These are phyloP conservation scores for Allium sativum DNA, from an alignment of 106 monocot genomes.

Conservation along the genomic window DNA sequence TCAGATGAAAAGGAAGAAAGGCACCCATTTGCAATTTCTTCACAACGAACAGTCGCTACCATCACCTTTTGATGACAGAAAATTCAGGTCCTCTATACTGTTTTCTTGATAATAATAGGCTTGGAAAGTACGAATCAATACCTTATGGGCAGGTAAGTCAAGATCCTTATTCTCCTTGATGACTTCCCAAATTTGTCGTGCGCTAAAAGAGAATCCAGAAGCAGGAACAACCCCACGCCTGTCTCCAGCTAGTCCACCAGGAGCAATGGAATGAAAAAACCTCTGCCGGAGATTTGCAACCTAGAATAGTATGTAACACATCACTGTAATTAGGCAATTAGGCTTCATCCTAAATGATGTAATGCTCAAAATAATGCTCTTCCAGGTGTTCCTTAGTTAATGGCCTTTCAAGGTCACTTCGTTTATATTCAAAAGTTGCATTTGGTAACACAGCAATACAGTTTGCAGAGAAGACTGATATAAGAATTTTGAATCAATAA, in stretches of 20 bases:
- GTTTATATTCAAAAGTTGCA: too few relatives aligned
- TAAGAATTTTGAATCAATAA: too few relatives aligned
- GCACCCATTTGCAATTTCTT: conserved; percentile 95
- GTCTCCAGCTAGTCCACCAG: conserved; percentile 98
- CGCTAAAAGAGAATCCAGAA: conserved; percentile 88
- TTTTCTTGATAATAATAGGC: neutral
- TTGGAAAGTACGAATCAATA: conserved; percentile 9
- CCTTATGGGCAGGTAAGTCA: conserved; percentile 95
- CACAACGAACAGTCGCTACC: conserved; percentile 98
- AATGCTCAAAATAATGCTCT: too few relatives aligned
- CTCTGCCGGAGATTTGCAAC: conserved; percentile 73
- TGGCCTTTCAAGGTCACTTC: too few relatives aligned
- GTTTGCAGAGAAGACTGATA: too few relatives aligned
- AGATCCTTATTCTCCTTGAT: conserved; percentile 98
- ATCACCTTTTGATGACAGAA: conserved; percentile 74
- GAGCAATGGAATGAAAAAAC: conserved; percentile 85
- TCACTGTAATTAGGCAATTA: too few relatives aligned
- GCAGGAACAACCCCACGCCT: conserved; percentile 86
- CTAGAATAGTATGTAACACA: too few relatives aligned
- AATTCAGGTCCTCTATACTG: too few relatives aligned
- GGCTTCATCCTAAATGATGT: too few relatives aligned
- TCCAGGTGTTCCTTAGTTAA: too few relatives aligned
- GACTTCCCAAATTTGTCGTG: conserved; percentile 86
- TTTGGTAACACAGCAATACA: too few relatives aligned
- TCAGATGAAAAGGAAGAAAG: conserved; percentile 45